Percentiles rank a stretch among this genome's conserved stretches.
Evolutionary conservation across 176 grass and related monocot genomes (phyloP).

Genomic region (Bothriochloa decipiens): DNA sequence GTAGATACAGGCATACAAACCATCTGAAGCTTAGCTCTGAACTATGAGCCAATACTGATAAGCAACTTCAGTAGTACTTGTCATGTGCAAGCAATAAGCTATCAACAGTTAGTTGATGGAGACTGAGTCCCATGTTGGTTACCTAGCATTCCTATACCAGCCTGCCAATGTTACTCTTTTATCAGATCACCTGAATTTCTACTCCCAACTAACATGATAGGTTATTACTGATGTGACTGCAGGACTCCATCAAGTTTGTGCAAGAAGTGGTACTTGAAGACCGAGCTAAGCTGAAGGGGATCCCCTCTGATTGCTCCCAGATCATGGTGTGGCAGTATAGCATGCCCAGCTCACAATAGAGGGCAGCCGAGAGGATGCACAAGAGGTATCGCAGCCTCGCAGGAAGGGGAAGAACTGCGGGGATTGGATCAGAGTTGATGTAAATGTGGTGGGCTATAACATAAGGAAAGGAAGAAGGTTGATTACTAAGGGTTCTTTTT

Average conservation of each 20-base stretch:
- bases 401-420: neutral
- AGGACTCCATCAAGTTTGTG: conserved; percentile 96
- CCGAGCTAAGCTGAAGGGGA: conserved; percentile 74
- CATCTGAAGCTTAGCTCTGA: conserved; percentile 14
- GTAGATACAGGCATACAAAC: neutral
- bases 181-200: neutral
- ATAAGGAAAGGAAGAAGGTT: conserved; percentile 35
- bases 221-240: conserved; percentile 25
- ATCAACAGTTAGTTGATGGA: conserved; percentile 23
- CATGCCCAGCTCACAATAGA: conserved; percentile 58
- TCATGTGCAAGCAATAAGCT: conserved; percentile 30
- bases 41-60: conserved; percentile 11
- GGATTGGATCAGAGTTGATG: conserved; percentile 39
- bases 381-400: neutral
- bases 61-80: neutral
- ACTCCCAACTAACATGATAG: neutral
- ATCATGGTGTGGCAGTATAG: conserved; percentile 92
- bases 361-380: conserved; percentile 31
- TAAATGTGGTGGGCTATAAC: conserved; percentile 70
- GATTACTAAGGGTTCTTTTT: conserved; percentile 45
- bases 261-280: conserved; percentile 88
- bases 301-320: conserved; percentile 78
- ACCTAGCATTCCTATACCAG: neutral
- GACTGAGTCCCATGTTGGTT: neutral
- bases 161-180: neutral